Evolutionary conservation across 148 eudicot genomes (phyloP), one percentile per base, ranked within the genome.

Genomic region (Rhododendron henanense): DNA sequence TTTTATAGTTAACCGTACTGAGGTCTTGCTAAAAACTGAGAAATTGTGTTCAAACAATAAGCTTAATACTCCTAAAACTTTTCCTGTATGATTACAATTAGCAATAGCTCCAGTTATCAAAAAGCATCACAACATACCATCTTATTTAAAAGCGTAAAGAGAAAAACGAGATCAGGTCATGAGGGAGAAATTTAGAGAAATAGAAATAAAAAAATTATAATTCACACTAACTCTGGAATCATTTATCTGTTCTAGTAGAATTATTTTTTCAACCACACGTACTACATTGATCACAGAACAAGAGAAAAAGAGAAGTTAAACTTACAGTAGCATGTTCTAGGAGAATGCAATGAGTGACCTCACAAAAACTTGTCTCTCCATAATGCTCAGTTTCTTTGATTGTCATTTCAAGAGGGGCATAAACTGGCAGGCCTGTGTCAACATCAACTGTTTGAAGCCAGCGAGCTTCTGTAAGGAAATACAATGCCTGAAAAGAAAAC

Each of bases 281-380:
- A 16, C 21, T 53, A 21, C 44, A 37, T 2, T 10, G 10, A 78
- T 6, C 45, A 21, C 18, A 15, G 45, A 78, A 78, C 51, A 33
- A 37, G 39, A 37, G 39, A 37, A 37, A 37, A 37, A 57, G 21
- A 78, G n/a, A 21, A 19, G 35, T 77, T 37, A 23, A 84, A 92
- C 99, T 93, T 93, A 97, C 99, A 89, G 91, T 85, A 87, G 91
- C 90, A 89, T 98, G 99, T 86, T 97, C 98, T 53, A 98, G 99
- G 78, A 97, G 98, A 88, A 93, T 90, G 89, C 98, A 94, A 57
- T 98, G 99, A 63, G 99, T 95, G 87, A 97, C 95, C 88, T 95
- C 96, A 87, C 91, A 93, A 87, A 93, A 95, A 89, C 97, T 95
- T 80, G 99, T 97, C 93, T 97, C 98, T 81, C 91, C 90, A 91